These are phyloP conservation scores for Penicillium sp. DNA, from an alignment of 2,329 filamentous ascomycete genomes.

Conservation along the genomic window DNA sequence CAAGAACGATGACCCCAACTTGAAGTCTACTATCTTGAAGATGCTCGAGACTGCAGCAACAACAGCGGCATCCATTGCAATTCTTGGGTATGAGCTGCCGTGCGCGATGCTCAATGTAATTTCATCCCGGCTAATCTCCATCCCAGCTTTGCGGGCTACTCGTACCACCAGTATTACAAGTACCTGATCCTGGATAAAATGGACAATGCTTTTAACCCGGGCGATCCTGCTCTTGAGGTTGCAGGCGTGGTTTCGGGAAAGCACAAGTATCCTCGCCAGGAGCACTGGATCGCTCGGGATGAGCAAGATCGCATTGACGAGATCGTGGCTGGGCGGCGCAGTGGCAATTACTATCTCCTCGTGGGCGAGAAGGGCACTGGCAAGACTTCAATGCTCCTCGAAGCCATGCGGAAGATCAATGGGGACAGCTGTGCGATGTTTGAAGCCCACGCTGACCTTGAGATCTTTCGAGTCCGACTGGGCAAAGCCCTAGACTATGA, in stretches of 20 bases:
- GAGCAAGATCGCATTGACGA: slow-evolving; percentile 76
- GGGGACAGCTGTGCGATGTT: slow-evolving; percentile 91
- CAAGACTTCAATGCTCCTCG: slow-evolving; percentile 93
- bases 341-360: slow-evolving; percentile 83
- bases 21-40: slow-evolving; percentile 47
- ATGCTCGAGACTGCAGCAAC: slow-evolving; percentile 71
- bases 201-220: slow-evolving; percentile 81
- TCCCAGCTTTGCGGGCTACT: slow-evolving; percentile 58
- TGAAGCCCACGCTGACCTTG: slow-evolving; percentile 88
- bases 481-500: slow-evolving; percentile 95
- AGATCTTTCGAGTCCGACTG: slow-evolving; percentile 88
- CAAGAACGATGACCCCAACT: slow-evolving; percentile 25
- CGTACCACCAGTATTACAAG: slow-evolving; percentile 83
- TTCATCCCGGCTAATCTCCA: slow-evolving; percentile 13
- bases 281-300: slow-evolving; percentile 75
- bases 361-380: slow-evolving; percentile 95
- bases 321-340: slow-evolving; percentile 68
- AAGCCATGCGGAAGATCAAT: slow-evolving; percentile 88
- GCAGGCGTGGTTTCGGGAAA: slow-evolving; percentile 52
- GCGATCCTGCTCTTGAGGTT: slow-evolving; percentile 80
- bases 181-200: slow-evolving; percentile 87
- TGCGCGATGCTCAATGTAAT: neutral
- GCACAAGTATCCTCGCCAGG: slow-evolving; percentile 38
- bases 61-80: slow-evolving; percentile 66
- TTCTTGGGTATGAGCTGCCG: slow-evolving; percentile 51